Percentiles rank a stretch among this genome's conserved stretches.
Evolutionary conservation across 176 grass and related monocot species (phyloP).

Genomic region (Carex pumila): DNA sequence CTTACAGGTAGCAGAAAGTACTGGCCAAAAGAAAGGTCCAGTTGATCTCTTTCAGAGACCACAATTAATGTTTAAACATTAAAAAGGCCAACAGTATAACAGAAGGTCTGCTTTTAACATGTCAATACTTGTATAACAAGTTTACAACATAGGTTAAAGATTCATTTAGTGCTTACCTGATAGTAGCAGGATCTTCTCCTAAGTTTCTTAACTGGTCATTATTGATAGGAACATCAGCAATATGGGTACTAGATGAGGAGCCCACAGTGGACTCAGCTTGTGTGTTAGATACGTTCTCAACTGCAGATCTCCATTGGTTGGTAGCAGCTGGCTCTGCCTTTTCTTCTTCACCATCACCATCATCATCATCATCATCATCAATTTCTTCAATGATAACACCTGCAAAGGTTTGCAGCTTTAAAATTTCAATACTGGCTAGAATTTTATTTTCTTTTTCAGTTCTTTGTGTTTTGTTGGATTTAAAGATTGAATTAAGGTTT

Average conservation of each 20-base stretch:
- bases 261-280: conserved; percentile 34
- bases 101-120: neutral
- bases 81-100: neutral
- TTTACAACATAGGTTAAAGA: conserved; percentile 16
- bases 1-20: neutral
- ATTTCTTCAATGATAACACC: conserved; percentile 92
- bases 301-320: conserved; percentile 35
- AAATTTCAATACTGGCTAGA: conserved; percentile 8
- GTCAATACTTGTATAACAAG: neutral
- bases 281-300: conserved; percentile 36
- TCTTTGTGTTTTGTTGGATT: neutral
- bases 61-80: conserved; percentile 1
- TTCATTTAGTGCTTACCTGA: conserved; percentile 32
- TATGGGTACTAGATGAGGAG: conserved; percentile 18
- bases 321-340: conserved; percentile 23
- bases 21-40: neutral
- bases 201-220: conserved; percentile 30
- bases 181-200: conserved; percentile 39
- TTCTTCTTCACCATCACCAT: conserved; percentile 35
- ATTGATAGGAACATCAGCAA: neutral
- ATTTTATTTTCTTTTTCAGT: neutral
- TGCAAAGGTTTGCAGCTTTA: conserved; percentile 25
- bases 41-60: neutral
- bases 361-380: conserved; percentile 42
- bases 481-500: neutral